phyloP scores from a whole-genome alignment of 768 basidiomycete genomes.

The Pisolithus orientalis region DNA sequence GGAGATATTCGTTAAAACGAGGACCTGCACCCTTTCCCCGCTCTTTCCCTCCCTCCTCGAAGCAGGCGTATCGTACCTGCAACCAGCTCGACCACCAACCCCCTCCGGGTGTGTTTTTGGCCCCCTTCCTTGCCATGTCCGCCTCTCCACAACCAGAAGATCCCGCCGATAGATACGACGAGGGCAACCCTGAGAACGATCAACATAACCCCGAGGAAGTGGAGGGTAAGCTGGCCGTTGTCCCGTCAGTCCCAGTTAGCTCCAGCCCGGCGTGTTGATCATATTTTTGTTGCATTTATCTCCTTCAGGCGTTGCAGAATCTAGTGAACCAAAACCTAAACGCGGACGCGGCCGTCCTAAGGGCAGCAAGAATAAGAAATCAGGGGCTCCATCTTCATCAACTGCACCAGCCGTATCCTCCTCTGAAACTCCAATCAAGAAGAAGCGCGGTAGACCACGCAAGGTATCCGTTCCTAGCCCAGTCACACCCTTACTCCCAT shows the following conservation, averaged over 20 bases:
- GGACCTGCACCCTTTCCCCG: slow-evolving; percentile 57
- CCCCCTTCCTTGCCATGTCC: slow-evolving; percentile 42
- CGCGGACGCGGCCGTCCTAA: slow-evolving; percentile 85
- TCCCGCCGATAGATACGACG: slow-evolving; percentile 46
- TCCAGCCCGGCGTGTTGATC: slow-evolving; percentile 7
- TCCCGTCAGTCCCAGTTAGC: slow-evolving; percentile 9
- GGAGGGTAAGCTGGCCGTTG: slow-evolving; percentile 22
- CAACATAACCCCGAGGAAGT: slow-evolving; percentile 29
- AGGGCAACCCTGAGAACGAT: slow-evolving; percentile 53
- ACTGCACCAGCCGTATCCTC: slow-evolving; percentile 21
- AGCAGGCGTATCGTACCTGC: slow-evolving; percentile 21
- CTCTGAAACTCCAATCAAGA: slow-evolving; percentile 30
- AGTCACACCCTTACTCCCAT: not conserved
- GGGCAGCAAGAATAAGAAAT: slow-evolving; percentile 76
- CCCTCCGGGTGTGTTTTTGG: slow-evolving; percentile 20
- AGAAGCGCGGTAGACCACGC: slow-evolving; percentile 45
- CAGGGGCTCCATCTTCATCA: slow-evolving; percentile 25
- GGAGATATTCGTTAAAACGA: slow-evolving; percentile 70
- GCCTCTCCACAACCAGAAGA: slow-evolving; percentile 55
- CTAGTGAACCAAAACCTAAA: slow-evolving; percentile 41
- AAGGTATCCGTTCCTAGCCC: slow-evolving; percentile 33
- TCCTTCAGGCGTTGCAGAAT: slow-evolving; percentile 34
- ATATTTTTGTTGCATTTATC: slow-evolving; percentile 17
- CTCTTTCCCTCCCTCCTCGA: slow-evolving; percentile 36
- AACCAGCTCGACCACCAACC: slow-evolving; percentile 13